Evolutionary conservation across 2,329 filamentous ascomycete species (phyloP).

Genomic region (Calonectria pteridis): DNA sequence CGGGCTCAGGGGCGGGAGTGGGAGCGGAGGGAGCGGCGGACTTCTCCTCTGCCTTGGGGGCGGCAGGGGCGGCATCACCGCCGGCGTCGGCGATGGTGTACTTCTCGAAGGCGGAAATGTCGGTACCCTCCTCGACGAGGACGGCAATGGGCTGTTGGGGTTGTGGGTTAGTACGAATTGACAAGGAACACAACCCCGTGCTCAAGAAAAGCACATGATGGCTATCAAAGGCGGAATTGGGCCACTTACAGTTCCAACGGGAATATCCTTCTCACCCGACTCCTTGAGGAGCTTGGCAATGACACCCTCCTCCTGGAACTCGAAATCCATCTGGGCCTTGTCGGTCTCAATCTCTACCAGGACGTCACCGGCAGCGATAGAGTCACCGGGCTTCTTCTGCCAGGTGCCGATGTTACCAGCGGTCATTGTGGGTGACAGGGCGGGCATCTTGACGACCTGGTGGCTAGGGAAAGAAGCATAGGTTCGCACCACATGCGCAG

Average conservation of each 20-base stretch:
- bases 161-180: constrained; percentile 26
- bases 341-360: constrained; percentile 99
- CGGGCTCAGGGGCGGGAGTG: constrained; percentile 63
- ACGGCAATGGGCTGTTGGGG: constrained; percentile 87
- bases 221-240: constrained; percentile 25
- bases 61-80: constrained; percentile 74
- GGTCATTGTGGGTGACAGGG: constrained; percentile 97
- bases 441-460: constrained; percentile 97
- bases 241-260: constrained; percentile 89
- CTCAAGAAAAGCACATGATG: constrained; percentile 22
- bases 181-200: constrained; percentile 7
- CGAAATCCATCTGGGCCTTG: constrained; percentile 99
- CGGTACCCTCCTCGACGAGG: constrained; percentile 90
- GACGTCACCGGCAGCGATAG: constrained; percentile 90
- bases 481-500: constrained; percentile 70
- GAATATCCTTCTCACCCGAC: constrained; percentile 91
- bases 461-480: constrained; percentile 93
- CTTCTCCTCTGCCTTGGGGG: constrained; percentile 76
- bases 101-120: constrained; percentile 87
- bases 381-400: constrained; percentile 97
- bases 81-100: constrained; percentile 93
- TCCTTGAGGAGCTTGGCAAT: constrained; percentile 95
- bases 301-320: constrained; percentile 98
- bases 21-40: constrained; percentile 64
- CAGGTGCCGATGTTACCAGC: constrained; percentile 95